These are phyloP conservation scores for Beta macrorhiza DNA, from an alignment of 179 eudicot genomes.

Conservation along the genomic window DNA sequence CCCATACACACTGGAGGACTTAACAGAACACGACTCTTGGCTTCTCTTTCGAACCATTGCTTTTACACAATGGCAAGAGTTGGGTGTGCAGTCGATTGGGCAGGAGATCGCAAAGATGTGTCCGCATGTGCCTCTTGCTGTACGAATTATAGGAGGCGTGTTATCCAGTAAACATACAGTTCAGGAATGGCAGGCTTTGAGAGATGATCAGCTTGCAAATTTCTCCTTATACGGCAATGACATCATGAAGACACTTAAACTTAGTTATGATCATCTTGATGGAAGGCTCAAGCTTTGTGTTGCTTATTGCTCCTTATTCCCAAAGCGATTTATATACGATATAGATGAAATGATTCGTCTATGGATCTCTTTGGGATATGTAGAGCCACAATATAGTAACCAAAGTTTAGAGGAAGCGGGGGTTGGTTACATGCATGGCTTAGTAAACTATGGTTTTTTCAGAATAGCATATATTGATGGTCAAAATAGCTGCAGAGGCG, in stretches of 20 bases:
- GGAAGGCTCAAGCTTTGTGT: slow-evolving; percentile 8
- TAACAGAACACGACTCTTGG: slow-evolving; percentile 15
- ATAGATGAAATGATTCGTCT: not conserved
- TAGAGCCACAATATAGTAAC: not conserved
- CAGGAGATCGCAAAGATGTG: slow-evolving; percentile 17
- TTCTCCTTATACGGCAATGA: slow-evolving; percentile 1
- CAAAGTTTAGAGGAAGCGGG: slow-evolving; percentile 5
- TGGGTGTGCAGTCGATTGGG: not conserved
- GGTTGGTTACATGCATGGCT: not conserved
- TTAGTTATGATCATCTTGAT: not conserved
- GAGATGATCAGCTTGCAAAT: slow-evolving; percentile 4
- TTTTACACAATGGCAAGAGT: slow-evolving; percentile 1
- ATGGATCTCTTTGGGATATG: slow-evolving; percentile 18
- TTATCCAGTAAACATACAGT: not conserved
- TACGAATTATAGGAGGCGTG: slow-evolving; percentile 6
- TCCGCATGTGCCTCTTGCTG: slow-evolving; percentile 17
- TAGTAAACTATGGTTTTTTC: slow-evolving; percentile 10
- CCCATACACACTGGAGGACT: not conserved
- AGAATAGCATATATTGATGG: not conserved
- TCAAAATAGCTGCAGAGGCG: too few relatives aligned
- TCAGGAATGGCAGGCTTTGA: slow-evolving; percentile 12
- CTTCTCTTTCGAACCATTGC: slow-evolving; percentile 9
- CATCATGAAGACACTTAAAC: slow-evolving; percentile 6
- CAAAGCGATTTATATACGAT: not conserved
- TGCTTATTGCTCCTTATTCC: slow-evolving; percentile 17